A percentile compares a stretch with the other conserved stretches of the same genome.
Conservation (phyloP, 2,329 filamentous ascomycete species). For the Trichoderma aggressivum region DNA sequence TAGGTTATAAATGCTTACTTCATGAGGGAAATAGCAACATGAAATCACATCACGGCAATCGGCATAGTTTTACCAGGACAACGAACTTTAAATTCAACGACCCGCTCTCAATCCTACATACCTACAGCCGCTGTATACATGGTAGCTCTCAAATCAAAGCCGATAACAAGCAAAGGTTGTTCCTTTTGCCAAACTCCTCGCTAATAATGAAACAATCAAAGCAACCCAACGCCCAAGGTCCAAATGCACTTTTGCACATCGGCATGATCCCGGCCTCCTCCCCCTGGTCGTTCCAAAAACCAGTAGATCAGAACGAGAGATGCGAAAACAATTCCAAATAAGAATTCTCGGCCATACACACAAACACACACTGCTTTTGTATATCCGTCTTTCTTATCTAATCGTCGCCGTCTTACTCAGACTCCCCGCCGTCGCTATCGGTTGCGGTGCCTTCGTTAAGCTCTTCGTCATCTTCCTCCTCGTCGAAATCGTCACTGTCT, state of each 20-base stretch:
- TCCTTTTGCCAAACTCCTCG: constrained; percentile 23
- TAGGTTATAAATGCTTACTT: neutral
- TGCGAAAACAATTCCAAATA: constrained; percentile 2
- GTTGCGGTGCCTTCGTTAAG: constrained; percentile 51
- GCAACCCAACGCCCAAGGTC: neutral
- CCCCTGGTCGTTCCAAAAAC: neutral
- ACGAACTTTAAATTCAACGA: neutral
- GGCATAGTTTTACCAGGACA: neutral
- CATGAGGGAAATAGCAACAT: neutral
- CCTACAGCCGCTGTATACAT: neutral
- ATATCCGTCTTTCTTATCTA: neutral
- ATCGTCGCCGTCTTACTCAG: neutral
- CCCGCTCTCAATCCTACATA: neutral
- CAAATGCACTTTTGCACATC: neutral
- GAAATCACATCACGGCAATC: neutral
- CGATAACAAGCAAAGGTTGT: neutral
- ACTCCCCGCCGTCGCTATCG: constrained; percentile 45
- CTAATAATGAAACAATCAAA: constrained; percentile 18
- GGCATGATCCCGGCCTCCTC: neutral
- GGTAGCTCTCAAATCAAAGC: neutral
- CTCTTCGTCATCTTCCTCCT: constrained; percentile 48
- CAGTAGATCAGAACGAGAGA: neutral
- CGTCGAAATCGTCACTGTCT: constrained; percentile 52
- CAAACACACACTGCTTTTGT: neutral
- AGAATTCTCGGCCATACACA: neutral